phyloP scores from a whole-genome alignment of 768 basidiomycete genomes.

The Lepiota venenata region DNA sequence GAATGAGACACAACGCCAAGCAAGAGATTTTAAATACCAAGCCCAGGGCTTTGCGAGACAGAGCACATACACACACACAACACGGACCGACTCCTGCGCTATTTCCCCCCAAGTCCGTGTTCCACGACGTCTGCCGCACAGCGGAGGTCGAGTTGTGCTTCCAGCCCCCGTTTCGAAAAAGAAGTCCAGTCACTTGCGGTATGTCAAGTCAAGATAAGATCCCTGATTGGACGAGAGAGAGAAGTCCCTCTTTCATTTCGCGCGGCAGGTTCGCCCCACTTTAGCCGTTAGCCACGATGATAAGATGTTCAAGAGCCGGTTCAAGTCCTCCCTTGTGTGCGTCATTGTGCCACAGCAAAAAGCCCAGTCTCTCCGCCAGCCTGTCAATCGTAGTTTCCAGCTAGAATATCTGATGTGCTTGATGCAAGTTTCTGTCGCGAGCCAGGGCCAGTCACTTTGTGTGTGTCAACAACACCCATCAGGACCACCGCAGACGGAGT shows the following conservation, averaged over 20 bases:
- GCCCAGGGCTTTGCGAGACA: too few relatives aligned
- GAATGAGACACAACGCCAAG: constrained; percentile 10
- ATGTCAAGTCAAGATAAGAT: constrained; percentile 32
- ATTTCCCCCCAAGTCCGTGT: neutral
- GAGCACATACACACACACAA: too few relatives aligned
- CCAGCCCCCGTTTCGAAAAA: constrained; percentile 12
- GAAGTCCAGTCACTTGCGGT: constrained; percentile 26
- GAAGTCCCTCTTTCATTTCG: neutral
- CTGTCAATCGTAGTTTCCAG: neutral
- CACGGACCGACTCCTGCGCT: neutral
- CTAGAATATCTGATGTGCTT: too few relatives aligned
- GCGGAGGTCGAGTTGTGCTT: neutral
- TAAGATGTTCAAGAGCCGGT: neutral
- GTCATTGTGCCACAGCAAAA: too few relatives aligned
- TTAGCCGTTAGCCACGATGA: neutral
- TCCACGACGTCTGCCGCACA: neutral
- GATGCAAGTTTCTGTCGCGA: too few relatives aligned
- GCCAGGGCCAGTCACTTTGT: too few relatives aligned
- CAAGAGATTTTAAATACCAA: constrained; percentile 6
- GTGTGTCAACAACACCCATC: too few relatives aligned
- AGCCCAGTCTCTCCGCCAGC: neutral
- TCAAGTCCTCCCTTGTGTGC: neutral
- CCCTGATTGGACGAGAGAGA: constrained; percentile 17
- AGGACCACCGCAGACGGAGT: constrained; percentile 6
- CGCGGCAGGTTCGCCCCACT: neutral